Evolutionary conservation across 2,329 filamentous ascomycete species (phyloP).

Genomic region (Allantophomopsis cytisporea): DNA sequence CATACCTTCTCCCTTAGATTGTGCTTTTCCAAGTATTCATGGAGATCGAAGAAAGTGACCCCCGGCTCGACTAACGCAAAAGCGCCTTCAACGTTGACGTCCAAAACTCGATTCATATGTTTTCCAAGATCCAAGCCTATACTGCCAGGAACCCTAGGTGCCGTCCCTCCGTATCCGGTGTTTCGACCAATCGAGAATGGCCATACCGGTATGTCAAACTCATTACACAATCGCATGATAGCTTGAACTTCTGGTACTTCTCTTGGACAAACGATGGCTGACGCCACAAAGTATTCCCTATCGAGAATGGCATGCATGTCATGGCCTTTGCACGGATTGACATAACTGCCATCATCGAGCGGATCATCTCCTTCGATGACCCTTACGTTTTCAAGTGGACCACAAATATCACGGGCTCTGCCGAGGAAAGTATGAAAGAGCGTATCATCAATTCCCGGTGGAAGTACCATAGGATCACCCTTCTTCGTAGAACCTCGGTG

Average conservation of each 20-base stretch:
- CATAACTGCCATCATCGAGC: neutral
- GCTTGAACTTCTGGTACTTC: constrained; percentile 30
- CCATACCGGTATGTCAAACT: constrained; percentile 30
- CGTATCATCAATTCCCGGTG: neutral
- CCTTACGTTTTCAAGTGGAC: neutral
- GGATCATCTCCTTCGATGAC: neutral
- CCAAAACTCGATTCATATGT: constrained; percentile 36
- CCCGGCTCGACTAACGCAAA: constrained; percentile 40
- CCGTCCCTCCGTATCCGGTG: constrained; percentile 39
- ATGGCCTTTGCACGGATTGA: constrained; percentile 8
- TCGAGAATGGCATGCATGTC: constrained; percentile 25
- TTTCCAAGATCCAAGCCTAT: constrained; percentile 35
- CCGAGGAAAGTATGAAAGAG: neutral
- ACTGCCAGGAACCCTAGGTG: constrained; percentile 35
- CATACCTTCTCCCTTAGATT: constrained; percentile 24
- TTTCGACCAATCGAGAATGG: constrained; percentile 34
- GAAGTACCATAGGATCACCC: neutral
- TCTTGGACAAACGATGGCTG: constrained; percentile 26
- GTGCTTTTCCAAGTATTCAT: constrained; percentile 31
- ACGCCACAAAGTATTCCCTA: constrained; percentile 25
- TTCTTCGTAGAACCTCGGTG: neutral
- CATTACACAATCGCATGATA: constrained; percentile 29
- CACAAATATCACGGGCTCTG: neutral
- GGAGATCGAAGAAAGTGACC: constrained; percentile 35
- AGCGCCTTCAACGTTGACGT: constrained; percentile 33